Base-by-base conservation (phyloP, 2,329 filamentous ascomycete species). In the Diaporthe aspalathi region DNA sequence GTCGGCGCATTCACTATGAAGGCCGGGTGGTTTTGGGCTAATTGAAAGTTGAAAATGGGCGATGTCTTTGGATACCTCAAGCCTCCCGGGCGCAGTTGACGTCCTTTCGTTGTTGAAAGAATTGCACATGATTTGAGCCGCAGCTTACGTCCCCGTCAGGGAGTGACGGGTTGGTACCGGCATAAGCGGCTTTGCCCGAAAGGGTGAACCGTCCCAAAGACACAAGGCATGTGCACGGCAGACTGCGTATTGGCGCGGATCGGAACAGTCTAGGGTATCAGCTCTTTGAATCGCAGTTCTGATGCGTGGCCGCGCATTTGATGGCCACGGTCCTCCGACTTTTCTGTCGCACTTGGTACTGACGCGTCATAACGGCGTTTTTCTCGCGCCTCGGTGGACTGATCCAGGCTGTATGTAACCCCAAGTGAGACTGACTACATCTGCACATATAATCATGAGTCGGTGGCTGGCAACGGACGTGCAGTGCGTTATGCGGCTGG, bases 1-100 rank as follows among this genome's bases (percentile, higher is more conserved):
- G 70, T 79, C 68, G 77, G 68, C 68, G 71, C 75, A 20, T 76
- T 78, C 70, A 74, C 52, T 45, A 70, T 75, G 54, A 76, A 70
- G 65, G 75, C 76, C 68, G 75, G 72, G 70, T 71, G 71, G 75
- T 74, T 53, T 75, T 74, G 53, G 53, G 67, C 50, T 32, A 43
- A 60, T 60, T 50, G 43, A 43, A 60, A 43, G 67, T 60, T 43
- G 53, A 68, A 50, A 40, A 68, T 60, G 20, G 56, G 17, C 17
- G 11, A 32, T 35, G 32, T 9, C 20, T 38, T 27, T 74, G 68
- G 57, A 49, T 35, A 16, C 38, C n/a, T 67, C 68, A 38, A 49
- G 60, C 45, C 29, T 65, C 27, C 29, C 40, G 53, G 54, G 67
- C 67, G 45, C 24, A 29, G 24, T 60, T 27, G 12, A 16, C 7